Conservation (phyloP, 2,329 filamentous ascomycete genomes). For the Sporothrix pseudoabietina region DNA sequence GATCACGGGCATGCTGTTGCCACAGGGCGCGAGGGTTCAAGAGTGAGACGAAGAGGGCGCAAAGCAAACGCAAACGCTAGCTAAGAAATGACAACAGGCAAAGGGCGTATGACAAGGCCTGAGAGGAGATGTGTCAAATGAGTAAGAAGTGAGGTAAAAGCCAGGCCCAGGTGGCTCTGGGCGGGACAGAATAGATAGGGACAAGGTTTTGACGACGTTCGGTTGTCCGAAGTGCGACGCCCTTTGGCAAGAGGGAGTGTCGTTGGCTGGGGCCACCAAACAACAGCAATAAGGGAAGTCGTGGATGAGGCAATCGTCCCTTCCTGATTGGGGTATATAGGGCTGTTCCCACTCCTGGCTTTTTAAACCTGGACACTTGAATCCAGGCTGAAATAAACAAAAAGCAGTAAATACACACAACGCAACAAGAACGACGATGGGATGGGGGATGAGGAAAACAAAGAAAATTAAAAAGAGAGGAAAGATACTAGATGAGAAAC, state of each 20-base stretch:
- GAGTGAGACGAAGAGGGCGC: neutral
- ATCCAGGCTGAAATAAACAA: slow-evolving; percentile 1
- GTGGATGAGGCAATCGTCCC: slow-evolving; percentile 7
- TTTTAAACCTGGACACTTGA: slow-evolving; percentile 1
- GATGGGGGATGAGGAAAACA: neutral
- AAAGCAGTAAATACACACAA: slow-evolving; percentile 2
- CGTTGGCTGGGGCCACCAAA: neutral
- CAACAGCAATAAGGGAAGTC: neutral
- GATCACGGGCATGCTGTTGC: slow-evolving; percentile 29
- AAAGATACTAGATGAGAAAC: neutral
- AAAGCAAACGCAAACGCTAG: neutral
- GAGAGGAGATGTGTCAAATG: neutral
- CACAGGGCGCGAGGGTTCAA: slow-evolving; percentile 24
- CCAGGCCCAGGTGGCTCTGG: neutral
- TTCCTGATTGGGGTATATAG: slow-evolving; percentile 20
- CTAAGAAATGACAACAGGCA: neutral
- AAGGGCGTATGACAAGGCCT: slow-evolving; percentile 16
- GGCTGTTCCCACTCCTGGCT: neutral
- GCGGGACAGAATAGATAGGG: neutral
- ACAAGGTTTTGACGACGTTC: neutral
- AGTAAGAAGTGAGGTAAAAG: slow-evolving; percentile 15
- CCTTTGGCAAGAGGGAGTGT: slow-evolving; percentile 24
- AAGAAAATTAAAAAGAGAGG: neutral
- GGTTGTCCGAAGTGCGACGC: slow-evolving; percentile 8
- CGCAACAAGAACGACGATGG: neutral